Conservation (phyloP, 805 yeast species). For the Hanseniaspora lindneri region DNA sequence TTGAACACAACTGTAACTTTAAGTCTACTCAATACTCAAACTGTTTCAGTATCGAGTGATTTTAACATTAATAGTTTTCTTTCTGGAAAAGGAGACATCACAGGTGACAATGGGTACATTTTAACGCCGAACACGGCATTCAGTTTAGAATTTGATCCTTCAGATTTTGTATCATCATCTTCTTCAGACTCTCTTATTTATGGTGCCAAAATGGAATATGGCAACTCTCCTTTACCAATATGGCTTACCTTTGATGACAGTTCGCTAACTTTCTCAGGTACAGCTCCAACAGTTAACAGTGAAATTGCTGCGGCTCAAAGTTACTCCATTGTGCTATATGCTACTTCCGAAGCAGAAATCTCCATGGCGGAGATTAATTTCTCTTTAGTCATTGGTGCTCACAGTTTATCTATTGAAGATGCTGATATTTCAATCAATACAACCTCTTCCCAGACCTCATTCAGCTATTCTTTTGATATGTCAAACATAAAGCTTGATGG, state of each 20-base stretch:
- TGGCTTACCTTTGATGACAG: constrained; percentile 67
- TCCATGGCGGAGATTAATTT: constrained; percentile 62
- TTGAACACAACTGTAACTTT: constrained; percentile 43
- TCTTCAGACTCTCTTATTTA: constrained; percentile 28
- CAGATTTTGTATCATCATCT: constrained; percentile 35
- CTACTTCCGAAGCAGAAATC: constrained; percentile 64
- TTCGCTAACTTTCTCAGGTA: constrained; percentile 63
- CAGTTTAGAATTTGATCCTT: constrained; percentile 47
- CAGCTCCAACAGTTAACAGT: constrained; percentile 78
- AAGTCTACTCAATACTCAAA: constrained; percentile 40
- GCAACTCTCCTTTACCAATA: constrained; percentile 78
- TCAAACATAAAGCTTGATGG: constrained; percentile 55
- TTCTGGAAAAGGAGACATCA: constrained; percentile 55
- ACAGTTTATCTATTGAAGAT: constrained; percentile 54
- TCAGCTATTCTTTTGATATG: constrained; percentile 51
- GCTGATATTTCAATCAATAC: constrained; percentile 51
- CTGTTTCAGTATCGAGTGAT: constrained; percentile 31
- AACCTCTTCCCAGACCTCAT: constrained; percentile 29
- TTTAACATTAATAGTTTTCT: constrained; percentile 38
- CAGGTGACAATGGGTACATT: constrained; percentile 65
- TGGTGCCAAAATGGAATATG: constrained; percentile 62
- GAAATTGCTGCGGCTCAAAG: constrained; percentile 74
- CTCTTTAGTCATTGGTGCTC: constrained; percentile 75
- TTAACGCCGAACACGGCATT: constrained; percentile 59
- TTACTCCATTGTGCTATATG: constrained; percentile 62